Evolutionary conservation across 2,329 filamentous ascomycete species (phyloP), one percentile per base, ranked within the genome.

Genomic region (Cytospora mali): DNA sequence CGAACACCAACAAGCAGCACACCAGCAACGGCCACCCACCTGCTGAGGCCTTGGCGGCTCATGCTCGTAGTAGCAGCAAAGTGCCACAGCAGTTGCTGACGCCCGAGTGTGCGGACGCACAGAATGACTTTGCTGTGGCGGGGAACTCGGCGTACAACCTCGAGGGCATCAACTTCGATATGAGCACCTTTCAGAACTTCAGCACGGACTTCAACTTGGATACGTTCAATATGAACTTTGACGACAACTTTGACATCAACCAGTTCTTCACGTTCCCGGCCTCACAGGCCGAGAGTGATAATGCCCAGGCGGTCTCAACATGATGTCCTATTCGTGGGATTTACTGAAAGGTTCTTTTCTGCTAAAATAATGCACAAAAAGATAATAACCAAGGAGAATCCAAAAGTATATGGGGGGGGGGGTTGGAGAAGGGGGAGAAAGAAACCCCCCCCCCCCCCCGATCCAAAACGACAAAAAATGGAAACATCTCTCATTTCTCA

Each of bases 171-270:
- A 33, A 10, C 27, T 31, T 59, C 1, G 57, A 48, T 13, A 27
- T 39, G 1, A 31, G 28, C 14, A 25, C 5, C 14, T 59, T 59
- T 14, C 33, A 59, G 14, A 29, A 29, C 10, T 59, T 53, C 21
- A 23, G n/a, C 13, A 25, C 57, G 6, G 49, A 59, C 27, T 53
- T 59, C n/a, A 46, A 33, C 11, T 29, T 50, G 13, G 56, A 59
- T 18, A 46, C 52, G 18, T 53, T 59, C 57, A 59, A 53, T 50
- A 53, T 21, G 33, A 59, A 27, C 16, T 53, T 51, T 6, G 46
- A 53, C 16, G 57, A 59, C 11, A 35, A 59, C 5, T 59, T 59
- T 18, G 56, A 59, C 16, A 53, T 59, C n/a, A 51, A 59, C 7
- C 31, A 35, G 2, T 59, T 31, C 11, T 51, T 59, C 10, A 50